Evolutionary conservation across 495 filamentous ascomycete species (phyloP), one percentile per base, ranked within the genome.

Genomic region (Zalerion maritima): DNA sequence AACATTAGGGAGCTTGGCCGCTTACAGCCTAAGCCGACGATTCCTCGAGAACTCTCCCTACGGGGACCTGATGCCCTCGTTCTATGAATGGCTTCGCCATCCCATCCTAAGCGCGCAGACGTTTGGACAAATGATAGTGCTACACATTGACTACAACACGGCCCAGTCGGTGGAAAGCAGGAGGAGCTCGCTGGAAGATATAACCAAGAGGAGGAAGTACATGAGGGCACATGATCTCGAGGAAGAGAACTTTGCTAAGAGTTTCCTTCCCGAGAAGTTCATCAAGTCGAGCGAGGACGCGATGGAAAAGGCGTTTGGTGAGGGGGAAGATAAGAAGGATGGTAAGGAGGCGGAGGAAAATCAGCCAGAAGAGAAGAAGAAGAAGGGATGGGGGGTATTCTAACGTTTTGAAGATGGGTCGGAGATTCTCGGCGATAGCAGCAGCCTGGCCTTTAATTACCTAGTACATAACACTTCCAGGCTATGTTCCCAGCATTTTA

Each of bases 151-250:
- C 33, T 69, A 76, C 48, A 64, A 57, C 14, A 68, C 73, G 3
- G 63, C 65, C 37, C 47, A 69, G 35, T 73, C 74, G 20, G 59
- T 64, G 14, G 78, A 81, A 51, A 69, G 69, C 57, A 64, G 84
- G 21, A 57, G 65, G 32, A 60, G 61, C 35, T 67, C 69, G 18
- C 54, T 77, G 34, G 80, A 89, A 21, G 85, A 94, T 57, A 75
- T 80, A 20, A 58, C 69, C 48, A 89, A 91, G 69, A 61, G 85
- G 37, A 58, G 58, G 24, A 67, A 75, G 51, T 94, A 79, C 51
- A 72, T 81, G 26, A 69, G 77, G 57, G 82, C 80, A 29, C 82
- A 93, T 65, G 84, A 82, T 6, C 16, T 87, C 43, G 73, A 77
- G 39, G 64, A 72, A 24, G 55, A 67, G 37, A 52, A 51, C 3